Base-by-base conservation (phyloP, 1,284 basidiomycete species). In the Microbotryum violaceum region DNA sequence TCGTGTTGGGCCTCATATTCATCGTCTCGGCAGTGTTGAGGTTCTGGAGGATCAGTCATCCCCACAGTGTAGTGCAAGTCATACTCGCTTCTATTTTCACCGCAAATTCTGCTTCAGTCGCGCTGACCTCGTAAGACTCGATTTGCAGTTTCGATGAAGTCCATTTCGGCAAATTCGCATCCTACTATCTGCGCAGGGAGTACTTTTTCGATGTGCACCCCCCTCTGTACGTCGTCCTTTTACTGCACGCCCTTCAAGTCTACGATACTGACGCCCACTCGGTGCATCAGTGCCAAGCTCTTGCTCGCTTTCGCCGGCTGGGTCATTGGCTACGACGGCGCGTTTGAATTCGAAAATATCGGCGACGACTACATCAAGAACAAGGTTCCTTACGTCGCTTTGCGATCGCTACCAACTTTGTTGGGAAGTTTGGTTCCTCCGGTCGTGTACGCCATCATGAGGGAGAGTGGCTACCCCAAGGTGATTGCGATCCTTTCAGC, bases 121-220 rank as follows among this genome's bases (percentile, higher is more conserved):
- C 51, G 58, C 45, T 54, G 20, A 47, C 56, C 37, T 62, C 31
- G 12, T 3, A 12, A 16, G 18, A n/a, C 27, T 46, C 61, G 45
- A 58, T 45, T 53, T 54, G 29, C 70, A 93, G 91, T 47, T 97
- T 97, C 75, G 92, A 97, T 75, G 92, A 97, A 78, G 92, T 97
- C 16, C 92, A 97, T 74, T 97, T 70, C 37, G 64, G 64, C 47
- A 67, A 74, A 78, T 93, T 97, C 75, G 91, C 92, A 21, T 84
- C 88, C 7, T 89, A 91, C 76, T 97, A 97, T 77, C 85, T 97
- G 71, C 80, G 80, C 58, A 82, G 91, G 66, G 84, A 96, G 77
- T 99, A 96, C 79, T 97, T 97, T 78, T 99, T 99, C 79, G 96
- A 99, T 75, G 96, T 99, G 5, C 96, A 99, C 73, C 94, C 94